Evolutionary conservation across 139 green algal genomes (phyloP).

Genomic region (Coccomyxa sp.): DNA sequence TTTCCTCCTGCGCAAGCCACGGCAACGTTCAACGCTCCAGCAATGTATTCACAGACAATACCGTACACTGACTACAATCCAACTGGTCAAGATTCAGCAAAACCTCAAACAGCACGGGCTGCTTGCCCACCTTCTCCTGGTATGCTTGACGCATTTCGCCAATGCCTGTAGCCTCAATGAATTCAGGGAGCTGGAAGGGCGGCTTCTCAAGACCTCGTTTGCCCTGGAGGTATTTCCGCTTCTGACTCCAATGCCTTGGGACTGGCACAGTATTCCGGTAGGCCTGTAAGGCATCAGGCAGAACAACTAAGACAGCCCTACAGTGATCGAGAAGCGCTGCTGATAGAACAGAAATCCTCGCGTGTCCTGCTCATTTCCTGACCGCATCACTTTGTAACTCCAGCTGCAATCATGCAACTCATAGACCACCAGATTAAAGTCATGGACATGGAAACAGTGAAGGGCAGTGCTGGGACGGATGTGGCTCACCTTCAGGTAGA

Average conservation of each 20-base stretch:
- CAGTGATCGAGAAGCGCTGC: neutral
- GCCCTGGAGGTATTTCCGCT: conserved; percentile 93
- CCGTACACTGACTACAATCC: neutral
- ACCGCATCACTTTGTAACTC: no score
- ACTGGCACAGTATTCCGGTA: conserved; percentile 91
- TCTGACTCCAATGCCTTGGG: conserved; percentile 95
- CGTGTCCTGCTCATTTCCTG: no score
- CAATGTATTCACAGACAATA: no score
- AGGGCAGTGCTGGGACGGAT: neutral
- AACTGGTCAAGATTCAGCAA: neutral
- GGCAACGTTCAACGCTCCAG: neutral
- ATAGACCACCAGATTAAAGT: neutral
- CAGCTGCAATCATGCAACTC: conserved; percentile 1
- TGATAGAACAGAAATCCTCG: neutral
- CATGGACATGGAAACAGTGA: neutral
- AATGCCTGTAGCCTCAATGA: conserved; percentile 95
- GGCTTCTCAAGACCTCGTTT: conserved; percentile 99
- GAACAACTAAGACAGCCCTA: neutral
- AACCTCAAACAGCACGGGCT: neutral
- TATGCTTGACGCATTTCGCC: conserved; percentile 91
- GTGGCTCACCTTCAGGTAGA: conserved; percentile 83
- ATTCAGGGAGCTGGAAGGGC: conserved; percentile 96
- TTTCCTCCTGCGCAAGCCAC: conserved; percentile 22
- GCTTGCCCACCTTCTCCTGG: conserved; percentile 67
- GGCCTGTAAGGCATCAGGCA: conserved; percentile 23